Evolutionary conservation across 1,284 basidiomycete genomes (phyloP).

Genomic region (Porodaedalea pini): DNA sequence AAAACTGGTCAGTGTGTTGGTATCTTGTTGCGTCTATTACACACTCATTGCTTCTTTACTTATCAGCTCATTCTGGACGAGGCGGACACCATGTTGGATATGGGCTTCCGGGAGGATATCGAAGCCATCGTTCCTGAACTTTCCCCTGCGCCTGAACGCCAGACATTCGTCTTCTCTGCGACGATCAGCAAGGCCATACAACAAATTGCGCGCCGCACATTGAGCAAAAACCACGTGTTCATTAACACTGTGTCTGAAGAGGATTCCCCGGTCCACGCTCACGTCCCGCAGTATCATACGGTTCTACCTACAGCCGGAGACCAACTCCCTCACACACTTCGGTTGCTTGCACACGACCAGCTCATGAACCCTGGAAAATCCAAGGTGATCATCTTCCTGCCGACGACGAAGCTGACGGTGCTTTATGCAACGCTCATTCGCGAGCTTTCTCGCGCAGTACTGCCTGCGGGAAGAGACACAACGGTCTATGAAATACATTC

Average conservation of each 20-base stretch:
- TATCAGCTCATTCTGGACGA: constrained; percentile 86
- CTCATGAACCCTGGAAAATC: constrained; percentile 65
- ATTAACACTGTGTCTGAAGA: constrained; percentile 59
- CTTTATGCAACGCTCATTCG: constrained; percentile 66
- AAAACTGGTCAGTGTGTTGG: constrained; percentile 47
- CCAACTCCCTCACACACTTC: constrained; percentile 78
- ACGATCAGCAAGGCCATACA: constrained; percentile 67
- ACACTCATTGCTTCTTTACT: constrained; percentile 15
- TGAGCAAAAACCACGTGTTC: constrained; percentile 55
- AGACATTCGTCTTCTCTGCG: constrained; percentile 96
- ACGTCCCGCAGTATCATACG: constrained; percentile 85
- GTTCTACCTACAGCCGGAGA: constrained; percentile 63
- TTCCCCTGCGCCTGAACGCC: constrained; percentile 66
- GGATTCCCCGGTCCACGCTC: constrained; percentile 64
- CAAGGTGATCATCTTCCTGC: constrained; percentile 87
- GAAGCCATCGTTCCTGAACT: constrained; percentile 70
- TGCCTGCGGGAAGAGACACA: constrained; percentile 52
- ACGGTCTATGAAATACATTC: constrained; percentile 85
- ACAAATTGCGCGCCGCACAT: constrained; percentile 51
- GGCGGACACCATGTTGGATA: constrained; percentile 92
- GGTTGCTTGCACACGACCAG: constrained; percentile 89
- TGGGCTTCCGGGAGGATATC: constrained; percentile 94
- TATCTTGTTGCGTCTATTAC: neutral
- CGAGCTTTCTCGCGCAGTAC: constrained; percentile 38
- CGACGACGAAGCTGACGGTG: constrained; percentile 86